Conservation (phyloP, 1,284 basidiomycete genomes). For the Trichosporon faecale region DNA sequence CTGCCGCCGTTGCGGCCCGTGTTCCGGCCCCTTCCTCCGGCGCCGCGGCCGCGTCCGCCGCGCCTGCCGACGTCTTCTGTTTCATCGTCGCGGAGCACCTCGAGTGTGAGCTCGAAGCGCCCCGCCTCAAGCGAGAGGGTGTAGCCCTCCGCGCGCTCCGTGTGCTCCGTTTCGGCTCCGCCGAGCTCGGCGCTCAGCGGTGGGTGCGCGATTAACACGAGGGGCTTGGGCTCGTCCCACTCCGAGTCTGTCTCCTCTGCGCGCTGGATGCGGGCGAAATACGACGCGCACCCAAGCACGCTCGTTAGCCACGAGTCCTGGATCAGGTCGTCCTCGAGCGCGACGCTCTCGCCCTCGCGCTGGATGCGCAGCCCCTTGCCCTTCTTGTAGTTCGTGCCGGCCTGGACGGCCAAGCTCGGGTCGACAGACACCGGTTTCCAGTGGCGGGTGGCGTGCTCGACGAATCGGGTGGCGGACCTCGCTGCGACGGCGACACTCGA, state of each 20-base stretch:
- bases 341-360: slow-evolving; percentile 30
- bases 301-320: slow-evolving; percentile 34
- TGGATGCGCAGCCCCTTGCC: slow-evolving; percentile 42
- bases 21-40: slow-evolving; percentile 16
- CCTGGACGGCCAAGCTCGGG: slow-evolving; percentile 34
- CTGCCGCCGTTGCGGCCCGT: slow-evolving; percentile 14
- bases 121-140: slow-evolving; percentile 43
- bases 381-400: slow-evolving; percentile 36
- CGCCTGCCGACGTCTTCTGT: slow-evolving; percentile 29
- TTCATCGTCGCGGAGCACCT: slow-evolving; percentile 46
- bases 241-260: slow-evolving; percentile 21
- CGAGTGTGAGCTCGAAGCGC: slow-evolving; percentile 42
- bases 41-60: slow-evolving; percentile 12
- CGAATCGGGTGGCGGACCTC: slow-evolving; percentile 47
- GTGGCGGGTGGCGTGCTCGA: slow-evolving; percentile 48
- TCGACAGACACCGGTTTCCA: slow-evolving; percentile 32
- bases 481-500: slow-evolving; percentile 73
- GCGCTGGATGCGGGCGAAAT: slow-evolving; percentile 31
- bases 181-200: slow-evolving; percentile 42
- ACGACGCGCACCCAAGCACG: slow-evolving; percentile 41
- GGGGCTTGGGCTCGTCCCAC: slow-evolving; percentile 26
- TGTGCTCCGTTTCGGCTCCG: slow-evolving; percentile 23
- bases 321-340: slow-evolving; percentile 14
- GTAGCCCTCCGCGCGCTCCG: slow-evolving; percentile 44
- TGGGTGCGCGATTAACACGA: slow-evolving; percentile 43